Evolutionary conservation across 768 basidiomycete genomes (phyloP), one percentile per base, ranked within the genome.

Genomic region (Rhizopogon vesiculosus): DNA sequence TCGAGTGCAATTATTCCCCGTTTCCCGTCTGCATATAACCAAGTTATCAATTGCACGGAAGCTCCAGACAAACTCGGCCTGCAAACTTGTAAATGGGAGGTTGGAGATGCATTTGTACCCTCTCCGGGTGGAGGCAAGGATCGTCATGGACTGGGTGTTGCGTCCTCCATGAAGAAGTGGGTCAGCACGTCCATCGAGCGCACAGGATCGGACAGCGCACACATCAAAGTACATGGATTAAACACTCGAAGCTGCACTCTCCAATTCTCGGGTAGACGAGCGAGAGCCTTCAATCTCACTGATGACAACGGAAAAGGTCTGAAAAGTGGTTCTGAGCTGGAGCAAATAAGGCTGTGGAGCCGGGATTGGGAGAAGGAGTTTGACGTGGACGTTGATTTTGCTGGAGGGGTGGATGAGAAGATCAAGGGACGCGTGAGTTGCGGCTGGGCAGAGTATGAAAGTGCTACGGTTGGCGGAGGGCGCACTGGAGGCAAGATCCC

Each of bases 401-500:
- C 74, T 38, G 57, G 58, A 15, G 52, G 22, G 54, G 55, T 53
- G 61, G 39, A 43, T 35, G 45, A 19, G 39, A 66, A 65, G 2
- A 62, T 61, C 1, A 55, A 61, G 28, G 87, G 84, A 29, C 74
- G 76, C 3, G 75, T 84, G 19, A 80, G 78, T 16, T 87, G 85
- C 57, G 79, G 81, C 53, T 88, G 85, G 82, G 79, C 76, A n/a
- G 87, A 89, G 63, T 83, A 84, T 60, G 79, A 81, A 67, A 80
- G 80, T 61, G 83, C 66, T 42, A 78, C 75, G 59, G 65, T 81
- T 12, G 83, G 81, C 42, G 72, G 76, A 57, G 74, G 75, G 16
- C 16, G 57, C 15, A 60, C 61, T 43, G 65, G 64, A 18, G 76
- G 69, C 31, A 78, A 74, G 69, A 87, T 90, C 18, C 87, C 88